Evolutionary conservation across 1,139 yeast genomes (phyloP).

Genomic region (Sugiyamaella novakii): DNA sequence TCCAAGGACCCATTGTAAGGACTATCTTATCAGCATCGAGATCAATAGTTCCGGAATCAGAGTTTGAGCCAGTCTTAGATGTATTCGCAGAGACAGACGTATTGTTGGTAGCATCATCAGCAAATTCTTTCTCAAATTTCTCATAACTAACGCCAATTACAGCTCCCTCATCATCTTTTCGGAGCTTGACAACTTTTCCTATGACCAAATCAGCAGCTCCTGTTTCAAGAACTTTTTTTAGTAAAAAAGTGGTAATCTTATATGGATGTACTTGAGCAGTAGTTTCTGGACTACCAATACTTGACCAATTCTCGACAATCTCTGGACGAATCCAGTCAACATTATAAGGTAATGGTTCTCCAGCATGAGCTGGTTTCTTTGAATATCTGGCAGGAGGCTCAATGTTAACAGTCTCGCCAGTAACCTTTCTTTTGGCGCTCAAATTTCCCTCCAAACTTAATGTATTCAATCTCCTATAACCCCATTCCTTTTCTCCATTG

Average conservation of each 20-base stretch:
- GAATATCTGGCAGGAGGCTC: conserved; percentile 16
- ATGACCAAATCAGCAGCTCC: conserved; percentile 83
- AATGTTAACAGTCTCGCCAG: conserved; percentile 5
- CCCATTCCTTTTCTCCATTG: conserved; percentile 87
- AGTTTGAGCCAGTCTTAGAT: not conserved
- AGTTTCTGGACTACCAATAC: conserved; percentile 80
- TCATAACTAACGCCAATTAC: conserved; percentile 31
- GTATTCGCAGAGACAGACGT: not conserved
- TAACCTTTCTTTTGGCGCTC: conserved; percentile 1
- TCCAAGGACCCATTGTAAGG: conserved; percentile 96
- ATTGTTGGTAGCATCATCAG: not conserved
- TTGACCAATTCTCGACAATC: conserved; percentile 71
- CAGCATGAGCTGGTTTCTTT: conserved; percentile 13
- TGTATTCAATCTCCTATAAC: conserved; percentile 84
- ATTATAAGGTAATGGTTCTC: conserved; percentile 58
- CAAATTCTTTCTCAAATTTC: conserved; percentile 2
- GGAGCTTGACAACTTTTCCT: conserved; percentile 62
- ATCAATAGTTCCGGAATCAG: conserved; percentile 16
- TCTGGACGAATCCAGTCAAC: conserved; percentile 79
- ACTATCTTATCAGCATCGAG: conserved; percentile 73
- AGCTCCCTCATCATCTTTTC: conserved; percentile 30
- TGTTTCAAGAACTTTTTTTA: conserved; percentile 77
- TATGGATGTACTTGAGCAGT: conserved; percentile 98
- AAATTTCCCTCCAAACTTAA: conserved; percentile 86
- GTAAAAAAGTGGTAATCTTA: conserved; percentile 78